Base-by-base conservation (phyloP, 805 yeast genomes). In the Candida wancherniae region DNA sequence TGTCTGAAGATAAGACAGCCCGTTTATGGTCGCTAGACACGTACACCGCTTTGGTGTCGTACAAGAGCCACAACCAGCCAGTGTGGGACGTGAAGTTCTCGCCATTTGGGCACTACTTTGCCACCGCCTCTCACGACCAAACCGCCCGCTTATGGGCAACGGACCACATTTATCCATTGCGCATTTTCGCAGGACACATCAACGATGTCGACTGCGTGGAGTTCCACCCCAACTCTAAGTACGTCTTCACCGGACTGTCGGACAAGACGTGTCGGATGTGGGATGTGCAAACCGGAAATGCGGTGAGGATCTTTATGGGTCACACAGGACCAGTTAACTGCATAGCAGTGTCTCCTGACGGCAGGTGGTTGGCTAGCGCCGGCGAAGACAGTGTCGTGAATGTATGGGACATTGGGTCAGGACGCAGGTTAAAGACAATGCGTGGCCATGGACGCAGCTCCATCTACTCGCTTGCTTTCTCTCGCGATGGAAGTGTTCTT, bases 121-220 rank as follows among this genome's bases (percentile, higher is more conserved):
- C 94, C n/a, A 88, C 97, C 0, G 96, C 94, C 0, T 85, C 96
- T 3, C 96, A 88, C 53, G 99, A 92, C 54, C 97, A 88, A 56
- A 92, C 98, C 0, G 97, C 97, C 1, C 73, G 97, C 40, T 67
- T 92, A 34, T 92, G 99, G 99, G 87, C 95, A 15, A 86, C 95
- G 47, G 98, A 92, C 56, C 99, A 92, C 58, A 88, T 92, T 26
- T 88, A 90, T 54, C 97, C 99, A 21, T 67, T 92, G 48, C 71
- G 98, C 45, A 84, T 92, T 15, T 90, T 92, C 66, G 97, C 97
- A 0, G 99, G 99, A 1, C 99, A 92, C 60, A 72, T 88, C 48
- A 84, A 86, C 50, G 99, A 92, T 62, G 97, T 92, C 22, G 97
- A 92, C 53, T 79, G 90, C 45, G 94, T 90, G 21, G 80, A 79